phyloP scores from a whole-genome alignment of 306 rosid genomes.

The Aeschynomene evenia region DNA sequence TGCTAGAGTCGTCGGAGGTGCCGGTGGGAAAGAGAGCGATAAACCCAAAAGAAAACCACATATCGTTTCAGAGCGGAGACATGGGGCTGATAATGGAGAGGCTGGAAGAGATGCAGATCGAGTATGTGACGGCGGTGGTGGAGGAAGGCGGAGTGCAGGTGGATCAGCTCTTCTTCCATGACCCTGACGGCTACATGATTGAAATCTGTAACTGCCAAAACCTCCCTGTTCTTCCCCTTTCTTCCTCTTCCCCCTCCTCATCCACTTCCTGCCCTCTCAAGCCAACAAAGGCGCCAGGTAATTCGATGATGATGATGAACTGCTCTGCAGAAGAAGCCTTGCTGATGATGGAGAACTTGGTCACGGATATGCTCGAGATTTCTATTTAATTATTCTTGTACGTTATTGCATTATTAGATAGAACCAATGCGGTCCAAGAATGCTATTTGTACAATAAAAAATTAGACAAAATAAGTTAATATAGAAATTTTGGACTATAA shows the following conservation, averaged over 20 bases:
- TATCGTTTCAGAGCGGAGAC: constrained; percentile 62
- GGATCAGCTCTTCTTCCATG: constrained; percentile 79
- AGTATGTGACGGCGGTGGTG: constrained; percentile 56
- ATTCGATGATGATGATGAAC: constrained; percentile 21
- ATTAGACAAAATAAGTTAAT: too few species aligned
- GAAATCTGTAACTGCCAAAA: constrained; percentile 78
- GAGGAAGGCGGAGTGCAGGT: constrained; percentile 66
- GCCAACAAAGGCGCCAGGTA: too few species aligned
- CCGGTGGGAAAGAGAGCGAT: constrained; percentile 41
- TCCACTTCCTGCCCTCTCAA: too few species aligned
- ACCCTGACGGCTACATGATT: constrained; percentile 72
- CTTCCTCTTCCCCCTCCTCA: constrained; percentile 11
- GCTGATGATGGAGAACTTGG: constrained; percentile 58
- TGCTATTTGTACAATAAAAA: too few species aligned
- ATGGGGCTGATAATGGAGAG: constrained; percentile 45
- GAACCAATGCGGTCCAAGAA: too few species aligned
- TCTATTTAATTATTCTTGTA: too few species aligned
- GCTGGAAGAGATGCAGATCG: constrained; percentile 48
- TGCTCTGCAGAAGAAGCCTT: constrained; percentile 37
- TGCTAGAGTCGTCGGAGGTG: constrained; percentile 47
- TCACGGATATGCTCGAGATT: constrained; percentile 49
- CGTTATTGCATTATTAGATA: too few species aligned
- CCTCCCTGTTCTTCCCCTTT: constrained; percentile 65
- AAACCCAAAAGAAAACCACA: constrained; percentile 72
- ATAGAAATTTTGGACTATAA: too few species aligned